These are phyloP conservation scores for Blastobotrys ciferrii DNA, from an alignment of 1,139 yeast genomes.

Conservation along the genomic window DNA sequence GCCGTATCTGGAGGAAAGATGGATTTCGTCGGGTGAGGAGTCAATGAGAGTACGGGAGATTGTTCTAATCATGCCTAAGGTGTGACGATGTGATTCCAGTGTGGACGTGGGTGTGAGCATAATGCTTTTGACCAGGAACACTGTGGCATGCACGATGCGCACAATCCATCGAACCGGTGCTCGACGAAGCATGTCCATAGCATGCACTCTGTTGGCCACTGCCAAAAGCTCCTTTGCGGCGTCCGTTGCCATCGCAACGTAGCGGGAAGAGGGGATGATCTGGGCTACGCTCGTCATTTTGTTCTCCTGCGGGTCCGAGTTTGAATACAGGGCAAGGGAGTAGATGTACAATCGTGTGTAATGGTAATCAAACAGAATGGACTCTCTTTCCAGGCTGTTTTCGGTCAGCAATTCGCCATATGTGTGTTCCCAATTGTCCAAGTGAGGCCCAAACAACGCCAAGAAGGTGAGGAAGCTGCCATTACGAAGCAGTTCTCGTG, in stretches of 20 bases:
- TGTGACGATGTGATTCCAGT: constrained; percentile 50
- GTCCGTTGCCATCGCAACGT: constrained; percentile 75
- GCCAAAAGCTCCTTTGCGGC: constrained; percentile 80
- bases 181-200: constrained; percentile 57
- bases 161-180: constrained; percentile 94
- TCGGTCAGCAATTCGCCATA: constrained; percentile 57
- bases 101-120: constrained; percentile 46
- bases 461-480: constrained; percentile 69
- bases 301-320: constrained; percentile 39
- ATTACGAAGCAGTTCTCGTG: constrained; percentile 40
- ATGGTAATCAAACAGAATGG: constrained; percentile 75
- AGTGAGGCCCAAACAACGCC: constrained; percentile 68
- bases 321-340: constrained; percentile 61
- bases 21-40: constrained; percentile 87
- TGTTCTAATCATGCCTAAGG: constrained; percentile 61
- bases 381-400: constrained; percentile 60
- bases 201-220: constrained; percentile 69
- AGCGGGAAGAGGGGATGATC: constrained; percentile 68
- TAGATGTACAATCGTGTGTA: constrained; percentile 81
- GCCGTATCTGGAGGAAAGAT: constrained; percentile 77
- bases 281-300: constrained; percentile 50
- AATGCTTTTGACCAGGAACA: constrained; percentile 83
- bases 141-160: constrained; percentile 84
- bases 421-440: constrained; percentile 74
- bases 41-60: constrained; percentile 76